Evolutionary conservation across 768 basidiomycete genomes (phyloP), one percentile per base, ranked within the genome.

Genomic region (Lactifluus subvellereus): DNA sequence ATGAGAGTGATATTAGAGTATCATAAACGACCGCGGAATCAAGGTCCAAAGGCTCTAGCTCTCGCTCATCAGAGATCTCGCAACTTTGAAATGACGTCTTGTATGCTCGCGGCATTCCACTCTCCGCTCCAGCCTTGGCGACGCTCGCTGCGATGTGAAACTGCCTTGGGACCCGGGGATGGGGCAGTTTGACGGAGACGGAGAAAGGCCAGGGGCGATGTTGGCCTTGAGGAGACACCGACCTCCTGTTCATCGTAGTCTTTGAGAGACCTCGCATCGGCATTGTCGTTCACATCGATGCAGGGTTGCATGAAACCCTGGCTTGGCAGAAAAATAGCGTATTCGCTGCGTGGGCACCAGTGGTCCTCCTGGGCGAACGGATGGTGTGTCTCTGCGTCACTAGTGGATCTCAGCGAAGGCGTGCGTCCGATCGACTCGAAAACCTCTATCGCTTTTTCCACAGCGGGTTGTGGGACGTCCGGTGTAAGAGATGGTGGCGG

Each of bases 81-180:
- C 7, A 68, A 20, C 33, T 52, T 66, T 27, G 43, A 48, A 22
- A 65, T 62, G 4, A 69, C 64, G n/a, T 65, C 67, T 27, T 62
- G 59, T 51, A 68, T 60, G 66, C 40, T 60, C 40, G 30, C 57
- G 11, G 50, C 57, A 51, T 68, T 69, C 68, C 68, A 65, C 54
- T 67, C 68, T n/a, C 67, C 63, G 14, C 62, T 68, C 67, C 67
- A 68, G 4, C 68, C 60, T 27, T 62, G 57, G 32, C 58, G 59
- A 22, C 64, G 60, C 60, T 67, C 63, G 10, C 52, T 57, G 45
- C 66, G 67, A 30, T 59, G 65, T 16, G 54, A 47, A 49, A 59
- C 48, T n/a, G 9, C 53, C 4, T 13, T 3, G 14, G 32, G 43
- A 0, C 20, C 45, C 6, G 18, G 57, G 37, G 38, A 22, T 9